A percentile compares a stretch with the other conserved stretches of the same genome.
Conservation (phyloP, 495 filamentous ascomycete genomes). For the Trypethelium eluteriae region DNA sequence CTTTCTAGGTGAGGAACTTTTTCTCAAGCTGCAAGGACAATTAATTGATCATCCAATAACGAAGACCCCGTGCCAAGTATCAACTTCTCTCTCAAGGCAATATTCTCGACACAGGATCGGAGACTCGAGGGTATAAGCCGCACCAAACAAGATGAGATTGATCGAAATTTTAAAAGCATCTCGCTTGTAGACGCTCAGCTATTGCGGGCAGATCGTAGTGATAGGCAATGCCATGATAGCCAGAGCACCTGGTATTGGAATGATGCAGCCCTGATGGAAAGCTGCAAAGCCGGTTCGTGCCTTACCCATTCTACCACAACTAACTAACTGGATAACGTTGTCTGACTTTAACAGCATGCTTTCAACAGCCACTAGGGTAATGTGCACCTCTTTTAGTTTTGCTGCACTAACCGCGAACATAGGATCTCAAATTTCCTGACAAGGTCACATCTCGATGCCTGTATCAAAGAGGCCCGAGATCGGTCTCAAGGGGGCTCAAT, state of each 20-base stretch:
- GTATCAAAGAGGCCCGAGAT: not conserved
- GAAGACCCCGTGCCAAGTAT: constrained; percentile 4
- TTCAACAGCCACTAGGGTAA: constrained; percentile 2
- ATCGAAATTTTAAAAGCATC: not conserved
- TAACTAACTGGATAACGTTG: not conserved
- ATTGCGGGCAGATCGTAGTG: not conserved
- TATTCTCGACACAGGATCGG: constrained; percentile 5
- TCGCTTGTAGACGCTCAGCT: not conserved
- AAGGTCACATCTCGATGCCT: not conserved
- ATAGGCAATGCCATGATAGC: not conserved
- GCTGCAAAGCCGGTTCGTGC: not conserved
- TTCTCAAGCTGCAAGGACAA: constrained; percentile 2
- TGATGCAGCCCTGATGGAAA: constrained; percentile 4
- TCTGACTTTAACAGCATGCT: constrained; percentile 1
- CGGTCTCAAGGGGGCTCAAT: not conserved
- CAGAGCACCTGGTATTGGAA: constrained; percentile 2
- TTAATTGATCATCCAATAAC: not conserved
- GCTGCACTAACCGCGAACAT: not conserved
- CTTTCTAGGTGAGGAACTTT: not conserved
- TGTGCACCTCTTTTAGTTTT: not conserved
- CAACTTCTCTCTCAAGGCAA: constrained; percentile 8
- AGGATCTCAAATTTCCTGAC: constrained; percentile 1
- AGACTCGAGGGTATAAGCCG: not conserved
- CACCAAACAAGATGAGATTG: constrained; percentile 5
- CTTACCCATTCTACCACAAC: not conserved